phyloP scores from a whole-genome alignment of 202 grass and related monocot species.

The Carex arenaria region DNA sequence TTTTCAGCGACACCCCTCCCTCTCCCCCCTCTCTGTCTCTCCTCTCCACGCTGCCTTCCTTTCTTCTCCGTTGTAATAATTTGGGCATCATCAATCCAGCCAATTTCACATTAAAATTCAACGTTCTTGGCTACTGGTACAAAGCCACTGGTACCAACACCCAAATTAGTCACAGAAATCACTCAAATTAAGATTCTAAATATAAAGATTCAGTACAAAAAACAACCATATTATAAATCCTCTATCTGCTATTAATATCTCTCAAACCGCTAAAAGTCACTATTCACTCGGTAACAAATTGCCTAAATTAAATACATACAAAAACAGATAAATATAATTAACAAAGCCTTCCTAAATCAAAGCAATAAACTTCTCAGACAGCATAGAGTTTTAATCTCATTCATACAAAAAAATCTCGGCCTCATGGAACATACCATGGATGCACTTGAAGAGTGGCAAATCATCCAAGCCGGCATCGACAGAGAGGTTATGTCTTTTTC shows the following conservation, averaged over 20 bases:
- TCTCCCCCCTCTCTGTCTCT: too few species aligned
- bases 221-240: background rate
- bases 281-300: background rate
- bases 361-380: slow-evolving; percentile 37
- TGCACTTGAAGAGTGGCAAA: slow-evolving; percentile 20
- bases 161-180: too few species aligned
- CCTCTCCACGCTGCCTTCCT: too few species aligned
- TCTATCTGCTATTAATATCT: background rate
- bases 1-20: too few species aligned
- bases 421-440: slow-evolving; percentile 13
- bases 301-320: background rate
- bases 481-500: slow-evolving; percentile 1
- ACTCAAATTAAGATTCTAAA: background rate
- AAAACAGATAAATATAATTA: background rate
- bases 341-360: background rate
- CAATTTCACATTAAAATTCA: too few species aligned
- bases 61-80: too few species aligned
- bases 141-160: too few species aligned
- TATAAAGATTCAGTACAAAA: background rate
- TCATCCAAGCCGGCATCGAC: slow-evolving; percentile 10
- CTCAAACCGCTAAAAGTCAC: background rate
- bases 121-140: too few species aligned
- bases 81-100: too few species aligned
- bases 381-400: slow-evolving; percentile 43
- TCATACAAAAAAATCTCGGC: background rate